Base-by-base conservation (phyloP, 768 basidiomycete genomes). In the Hypholoma fasciculare region DNA sequence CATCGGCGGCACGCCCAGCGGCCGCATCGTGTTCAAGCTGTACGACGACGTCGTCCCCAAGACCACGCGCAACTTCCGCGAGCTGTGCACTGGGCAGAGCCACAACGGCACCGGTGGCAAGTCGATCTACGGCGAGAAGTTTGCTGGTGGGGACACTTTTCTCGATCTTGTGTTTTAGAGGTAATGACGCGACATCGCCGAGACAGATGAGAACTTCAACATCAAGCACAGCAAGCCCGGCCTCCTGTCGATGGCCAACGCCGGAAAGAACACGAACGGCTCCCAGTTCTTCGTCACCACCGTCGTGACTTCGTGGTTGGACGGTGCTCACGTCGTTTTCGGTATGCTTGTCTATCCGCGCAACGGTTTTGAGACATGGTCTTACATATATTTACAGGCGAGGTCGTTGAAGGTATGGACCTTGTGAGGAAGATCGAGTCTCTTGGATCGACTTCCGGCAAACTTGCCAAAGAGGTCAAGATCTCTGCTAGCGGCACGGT, bases 261-360 rank as follows among this genome's bases (percentile, higher is more conserved):
- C 87, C 4, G 88, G 88, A 27, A 75, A 73, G 69, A 86, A 93
- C 77, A 95, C 94, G 63, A 96, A 96, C 68, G 93, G 90, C 12
- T 90, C 85, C 19, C 84, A 82, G 72, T 95, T 96, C 83, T 95
- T 96, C 81, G 86, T 96, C 77, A 93, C 90, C 61, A 95, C 92
- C 38, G 87, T 86, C 55, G 73, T 76, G 34, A 90, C 90, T 2
- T 74, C 77, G 38, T 93, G 90, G 91, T 84, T 95, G 57, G 90
- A 95, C 69, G 88, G 87, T 57, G 82, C 80, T 54, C 88, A 94
- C 74, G 89, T 93, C 72, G 93, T 96, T 44, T 95, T 96, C 66
- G 94, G 94, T 85, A 65, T 47, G 75, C 46, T 43, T 4, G 57
- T 46, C 7, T 56, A 26, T 19, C 14, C 12, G 16, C 19, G n/a